Evolutionary conservation across 352 stramenopile species (phyloP), one percentile per base, ranked within the genome.

Genomic region (Pythium brachiatum): DNA sequence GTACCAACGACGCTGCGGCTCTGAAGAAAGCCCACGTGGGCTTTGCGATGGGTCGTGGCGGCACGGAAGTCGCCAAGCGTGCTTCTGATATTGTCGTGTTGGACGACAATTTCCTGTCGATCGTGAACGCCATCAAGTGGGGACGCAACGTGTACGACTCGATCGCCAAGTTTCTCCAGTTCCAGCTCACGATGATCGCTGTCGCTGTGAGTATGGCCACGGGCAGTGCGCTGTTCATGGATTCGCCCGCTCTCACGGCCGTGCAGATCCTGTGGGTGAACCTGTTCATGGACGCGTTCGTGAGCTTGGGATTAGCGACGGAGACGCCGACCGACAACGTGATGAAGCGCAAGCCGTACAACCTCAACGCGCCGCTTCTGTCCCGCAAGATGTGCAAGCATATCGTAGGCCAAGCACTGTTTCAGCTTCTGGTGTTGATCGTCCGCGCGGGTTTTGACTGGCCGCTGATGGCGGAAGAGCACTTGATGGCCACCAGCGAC

Each of bases 181-280:
- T 99, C 73, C 96, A 99, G 81, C 82, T 99, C 32, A 98, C 96
- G 8, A 93, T 99, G 26, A 99, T 98, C 72, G 79, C 98, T 26
- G 94, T 97, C 8, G 96, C 95, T 2, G 86, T 99, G 27, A 84
- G 75, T 18, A 79, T 98, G 26, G 94, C 94, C 5, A 97, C 98
- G 59, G 46, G 98, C 23, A 89, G 88, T 4, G 90, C 93, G n/a
- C 69, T 89, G 9, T 77, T 86, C n/a, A 60, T 90, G 1, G 78
- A 90, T 53, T 75, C 88, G 56, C 89, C 83, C 18, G 94, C 95
- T 2, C 77, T 99, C n/a, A 97, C 89, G 51, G 93, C 96, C 16
- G 89, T 99, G 5, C 97, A 98, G 76, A 89, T 99, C 81, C 75
- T 99, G 1, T 99, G 96, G 96, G 93, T 99, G 44, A 99, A 99